Percentiles rank a stretch among this genome's conserved stretches.
These are phyloP conservation scores for Teratosphaeria epicoccoides DNA, from an alignment of 2,329 filamentous ascomycete genomes.

Conservation along the genomic window DNA sequence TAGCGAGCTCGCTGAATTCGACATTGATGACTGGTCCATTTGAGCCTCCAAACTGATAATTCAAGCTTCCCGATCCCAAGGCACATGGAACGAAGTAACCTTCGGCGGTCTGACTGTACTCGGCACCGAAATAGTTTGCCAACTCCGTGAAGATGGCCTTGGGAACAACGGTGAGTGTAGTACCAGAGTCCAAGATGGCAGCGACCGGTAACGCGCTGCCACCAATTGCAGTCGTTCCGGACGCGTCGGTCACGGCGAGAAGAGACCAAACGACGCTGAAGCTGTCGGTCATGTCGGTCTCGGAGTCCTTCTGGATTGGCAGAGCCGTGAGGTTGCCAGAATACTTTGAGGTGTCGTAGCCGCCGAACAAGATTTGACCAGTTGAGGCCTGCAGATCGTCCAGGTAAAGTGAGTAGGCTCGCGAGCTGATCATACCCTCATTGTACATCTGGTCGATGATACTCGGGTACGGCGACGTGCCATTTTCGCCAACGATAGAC, in stretches of 20 bases:
- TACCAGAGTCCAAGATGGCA: neutral
- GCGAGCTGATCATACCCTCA: constrained; percentile 5
- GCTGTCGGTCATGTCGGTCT: neutral
- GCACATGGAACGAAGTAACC: neutral
- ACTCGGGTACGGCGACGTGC: constrained; percentile 44
- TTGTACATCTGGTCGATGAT: neutral
- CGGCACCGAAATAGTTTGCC: neutral
- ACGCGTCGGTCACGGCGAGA: neutral
- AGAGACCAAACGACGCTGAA: neutral
- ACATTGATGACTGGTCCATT: neutral
- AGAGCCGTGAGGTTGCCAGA: constrained; percentile 4
- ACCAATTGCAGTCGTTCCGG: neutral
- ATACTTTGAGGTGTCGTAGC: constrained; percentile 2
- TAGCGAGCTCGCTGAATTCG: constrained; percentile 1
- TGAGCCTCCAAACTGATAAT: neutral
- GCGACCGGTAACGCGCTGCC: neutral
- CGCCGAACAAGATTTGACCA: constrained; percentile 19
- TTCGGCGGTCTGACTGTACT: neutral
- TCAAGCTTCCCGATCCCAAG: neutral
- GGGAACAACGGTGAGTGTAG: neutral
- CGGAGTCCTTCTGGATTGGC: neutral
- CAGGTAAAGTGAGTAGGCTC: constrained; percentile 7
- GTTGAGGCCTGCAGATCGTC: constrained; percentile 3
- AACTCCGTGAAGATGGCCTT: neutral
- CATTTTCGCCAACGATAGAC: constrained; percentile 37